Evolutionary conservation across 441 rosid genomes (phyloP), one percentile per base, ranked within the genome.

Genomic region (Gossypium schwendimanii): DNA sequence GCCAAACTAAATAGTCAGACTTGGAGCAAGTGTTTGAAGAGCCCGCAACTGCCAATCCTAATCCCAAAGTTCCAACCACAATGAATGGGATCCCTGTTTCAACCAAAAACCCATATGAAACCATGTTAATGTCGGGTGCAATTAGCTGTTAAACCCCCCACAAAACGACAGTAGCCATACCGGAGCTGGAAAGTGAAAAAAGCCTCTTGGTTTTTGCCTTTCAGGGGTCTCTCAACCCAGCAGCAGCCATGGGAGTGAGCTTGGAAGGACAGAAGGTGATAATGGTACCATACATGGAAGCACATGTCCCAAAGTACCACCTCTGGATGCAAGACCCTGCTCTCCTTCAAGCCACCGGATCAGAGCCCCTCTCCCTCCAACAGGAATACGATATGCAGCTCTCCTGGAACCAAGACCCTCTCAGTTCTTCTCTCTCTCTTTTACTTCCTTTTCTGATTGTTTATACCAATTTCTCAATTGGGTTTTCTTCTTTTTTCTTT

Each of bases 331-430:
- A 91, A 77, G 97, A 94, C 72, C 88, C 93, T 3, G 74, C 77
- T 62, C 92, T 92, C 17, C 99, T 94, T 21, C 76, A 87, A 78
- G 93, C 96, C 28, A 92, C 98, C 5, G 97, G 91, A 36, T 92
- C 99, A 59, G 96, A 92, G 78, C 93, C 96, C n/a, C 94, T 94
- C 75, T 79, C 90, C 63, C 91, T 92, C 1, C 86, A 92, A 23
- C 86, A 92, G 65, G 98, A 92, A 81, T 91, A 81, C 78, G 79
- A 84, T 77, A 88, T 91, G 97, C 97, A 92, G 80, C 83, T 83
- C 55, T 89, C 98, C 1, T 94, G 97, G 99, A 83, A 87, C 77
- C 93, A 84, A 80, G 97, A 92, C 81, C 93, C 97, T 53, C 88
- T 81, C 82, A 92, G 99, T 91, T 72, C 1, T 44, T 77, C 72